Evolutionary conservation across 2,329 filamentous ascomycete species (phyloP).

Genomic region (Botrytis deweyae): DNA sequence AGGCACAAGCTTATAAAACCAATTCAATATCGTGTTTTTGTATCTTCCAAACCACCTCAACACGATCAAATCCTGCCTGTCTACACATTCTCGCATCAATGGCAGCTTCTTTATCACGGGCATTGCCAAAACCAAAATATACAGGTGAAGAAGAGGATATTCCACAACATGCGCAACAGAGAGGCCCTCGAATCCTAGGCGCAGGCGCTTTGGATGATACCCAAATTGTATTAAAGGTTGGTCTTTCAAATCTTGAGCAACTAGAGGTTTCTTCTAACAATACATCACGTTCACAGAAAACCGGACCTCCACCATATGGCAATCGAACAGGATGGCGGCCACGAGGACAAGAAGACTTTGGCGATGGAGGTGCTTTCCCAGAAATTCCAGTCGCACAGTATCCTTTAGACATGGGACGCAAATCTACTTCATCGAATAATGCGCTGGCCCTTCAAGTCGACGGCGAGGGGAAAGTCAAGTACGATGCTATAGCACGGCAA

Average conservation of each 20-base stretch:
- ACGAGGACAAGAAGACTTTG: conserved; percentile 84
- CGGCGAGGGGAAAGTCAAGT: conserved; percentile 88
- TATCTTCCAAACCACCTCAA: not conserved
- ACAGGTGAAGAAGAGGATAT: conserved; percentile 85
- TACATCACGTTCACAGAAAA: conserved; percentile 52
- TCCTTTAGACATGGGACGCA: conserved; percentile 90
- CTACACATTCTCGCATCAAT: conserved; percentile 60
- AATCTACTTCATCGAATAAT: conserved; percentile 69
- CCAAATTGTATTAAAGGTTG: conserved; percentile 76
- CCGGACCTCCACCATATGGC: conserved; percentile 84
- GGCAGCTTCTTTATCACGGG: conserved; percentile 70
- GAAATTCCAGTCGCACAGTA: conserved; percentile 94
- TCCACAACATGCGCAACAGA: conserved; percentile 67
- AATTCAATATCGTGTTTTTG: conserved; percentile 13
- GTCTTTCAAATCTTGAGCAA: conserved; percentile 27
- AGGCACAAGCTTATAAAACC: not conserved
- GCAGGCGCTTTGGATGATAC: conserved; percentile 78
- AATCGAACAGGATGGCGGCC: conserved; percentile 89
- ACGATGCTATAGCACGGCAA: conserved; percentile 88
- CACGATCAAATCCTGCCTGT: not conserved
- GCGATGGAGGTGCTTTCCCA: conserved; percentile 93
- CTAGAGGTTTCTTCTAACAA: conserved; percentile 26
- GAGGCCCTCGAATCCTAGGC: conserved; percentile 79
- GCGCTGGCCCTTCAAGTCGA: conserved; percentile 92
- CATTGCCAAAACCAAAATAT: conserved; percentile 87